A percentile compares a stretch with the other conserved stretches of the same genome.
Evolutionary conservation across 352 stramenopile species (phyloP).

Genomic region (Globisporangium acanthophoron): DNA sequence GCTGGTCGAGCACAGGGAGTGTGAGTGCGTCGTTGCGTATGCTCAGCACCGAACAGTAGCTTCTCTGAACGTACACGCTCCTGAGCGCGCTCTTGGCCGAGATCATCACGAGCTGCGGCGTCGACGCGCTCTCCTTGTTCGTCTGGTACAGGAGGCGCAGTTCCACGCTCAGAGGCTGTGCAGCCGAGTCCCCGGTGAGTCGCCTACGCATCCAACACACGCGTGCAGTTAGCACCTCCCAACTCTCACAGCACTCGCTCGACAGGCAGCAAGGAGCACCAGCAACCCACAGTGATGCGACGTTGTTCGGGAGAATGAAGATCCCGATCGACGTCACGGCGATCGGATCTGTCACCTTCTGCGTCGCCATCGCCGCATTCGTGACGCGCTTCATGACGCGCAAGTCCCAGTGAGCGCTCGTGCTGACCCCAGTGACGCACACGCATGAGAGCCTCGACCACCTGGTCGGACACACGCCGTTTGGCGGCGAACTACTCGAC

Average conservation of each 20-base stretch:
- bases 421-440: background rate
- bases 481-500: background rate
- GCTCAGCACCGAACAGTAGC: background rate
- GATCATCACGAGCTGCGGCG: conserved; percentile 28
- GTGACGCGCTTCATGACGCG: background rate
- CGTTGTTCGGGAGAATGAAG: conserved; percentile 29
- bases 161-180: conserved; percentile 15
- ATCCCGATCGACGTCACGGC: conserved; percentile 39
- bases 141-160: conserved; percentile 23
- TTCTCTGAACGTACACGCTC: conserved; percentile 22
- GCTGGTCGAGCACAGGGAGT: conserved; percentile 7
- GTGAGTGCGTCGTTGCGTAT: background rate
- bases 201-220: conserved; percentile 3
- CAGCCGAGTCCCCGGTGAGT: conserved; percentile 8
- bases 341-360: conserved; percentile 24
- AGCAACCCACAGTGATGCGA: conserved; percentile 22
- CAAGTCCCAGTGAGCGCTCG: background rate
- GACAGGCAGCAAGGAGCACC: background rate
- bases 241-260: background rate
- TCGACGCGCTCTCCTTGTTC: conserved; percentile 28
- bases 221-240: background rate
- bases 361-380: background rate
- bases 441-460: conserved; percentile 6
- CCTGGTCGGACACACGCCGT: background rate
- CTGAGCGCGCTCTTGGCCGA: conserved; percentile 23